phyloP scores from a whole-genome alignment of 129 eudicot species.

The Ambrosia artemisiifolia region DNA sequence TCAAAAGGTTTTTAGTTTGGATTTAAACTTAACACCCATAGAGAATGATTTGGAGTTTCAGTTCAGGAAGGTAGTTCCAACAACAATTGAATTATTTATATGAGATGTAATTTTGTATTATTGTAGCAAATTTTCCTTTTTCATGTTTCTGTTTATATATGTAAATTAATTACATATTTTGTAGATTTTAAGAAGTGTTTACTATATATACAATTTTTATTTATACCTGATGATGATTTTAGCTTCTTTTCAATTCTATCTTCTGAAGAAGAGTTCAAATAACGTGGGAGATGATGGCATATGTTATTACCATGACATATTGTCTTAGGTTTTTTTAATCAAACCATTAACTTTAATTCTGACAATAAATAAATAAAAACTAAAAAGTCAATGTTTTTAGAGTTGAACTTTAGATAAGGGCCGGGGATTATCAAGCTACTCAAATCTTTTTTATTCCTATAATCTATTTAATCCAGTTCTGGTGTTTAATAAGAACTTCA shows the following conservation, averaged over 20 bases:
- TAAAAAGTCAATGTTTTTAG: constrained; percentile 16
- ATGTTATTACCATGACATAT: not conserved
- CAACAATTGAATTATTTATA: constrained; percentile 32
- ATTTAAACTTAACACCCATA: constrained; percentile 74
- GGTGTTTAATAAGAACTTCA: too few species aligned
- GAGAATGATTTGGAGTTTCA: constrained; percentile 61
- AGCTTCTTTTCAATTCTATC: not conserved
- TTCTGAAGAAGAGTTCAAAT: constrained; percentile 5
- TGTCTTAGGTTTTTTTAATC: not conserved
- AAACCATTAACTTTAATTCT: not conserved
- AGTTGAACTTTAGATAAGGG: constrained; percentile 9
- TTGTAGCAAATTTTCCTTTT: not conserved
- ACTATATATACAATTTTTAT: not conserved
- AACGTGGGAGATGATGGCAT: constrained; percentile 28
- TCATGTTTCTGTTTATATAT: not conserved
- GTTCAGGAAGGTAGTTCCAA: constrained; percentile 32
- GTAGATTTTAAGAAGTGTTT: not conserved
- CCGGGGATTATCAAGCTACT: not conserved
- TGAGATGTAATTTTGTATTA: constrained; percentile 1
- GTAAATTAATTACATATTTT: not conserved
- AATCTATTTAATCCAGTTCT: not conserved
- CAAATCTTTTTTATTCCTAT: not conserved
- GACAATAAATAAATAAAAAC: not conserved
- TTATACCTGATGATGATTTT: constrained; percentile 5
- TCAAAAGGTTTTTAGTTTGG: constrained; percentile 49